Evolutionary conservation across 1,284 basidiomycete species (phyloP).

Genomic region (Heimioporus retisporus): DNA sequence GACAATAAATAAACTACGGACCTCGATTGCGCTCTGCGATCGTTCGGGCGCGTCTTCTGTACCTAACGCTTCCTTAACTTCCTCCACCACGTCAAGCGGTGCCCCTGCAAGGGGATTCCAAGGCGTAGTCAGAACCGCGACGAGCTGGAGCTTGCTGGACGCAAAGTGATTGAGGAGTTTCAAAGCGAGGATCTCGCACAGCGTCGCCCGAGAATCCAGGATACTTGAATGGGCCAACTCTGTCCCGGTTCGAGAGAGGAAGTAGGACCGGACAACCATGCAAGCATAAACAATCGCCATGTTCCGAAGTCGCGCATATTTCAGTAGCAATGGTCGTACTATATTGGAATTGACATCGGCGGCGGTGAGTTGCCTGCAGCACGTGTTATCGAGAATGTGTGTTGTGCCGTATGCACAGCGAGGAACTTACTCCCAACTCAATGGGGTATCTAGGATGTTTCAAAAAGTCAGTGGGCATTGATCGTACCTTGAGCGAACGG

Average conservation of each 20-base stretch:
- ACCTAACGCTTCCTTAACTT: slow-evolving; percentile 67
- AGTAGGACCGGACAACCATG: slow-evolving; percentile 73
- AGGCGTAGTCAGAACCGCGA: slow-evolving; percentile 78
- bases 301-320: slow-evolving; percentile 81
- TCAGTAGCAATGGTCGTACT: slow-evolving; percentile 82
- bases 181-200: slow-evolving; percentile 89
- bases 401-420: background rate
- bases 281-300: slow-evolving; percentile 80
- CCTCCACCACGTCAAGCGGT: slow-evolving; percentile 69
- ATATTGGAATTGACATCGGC: slow-evolving; percentile 89
- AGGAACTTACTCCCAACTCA: slow-evolving; percentile 83
- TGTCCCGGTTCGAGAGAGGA: slow-evolving; percentile 47
- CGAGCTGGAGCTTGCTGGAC: slow-evolving; percentile 76
- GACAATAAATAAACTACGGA: slow-evolving; percentile 44
- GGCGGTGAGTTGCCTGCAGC: slow-evolving; percentile 75
- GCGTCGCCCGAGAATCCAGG: slow-evolving; percentile 74
- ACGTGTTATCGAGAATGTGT: slow-evolving; percentile 4
- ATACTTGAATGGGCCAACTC: slow-evolving; percentile 84
- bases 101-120: slow-evolving; percentile 90
- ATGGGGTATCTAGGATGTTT: slow-evolving; percentile 67
- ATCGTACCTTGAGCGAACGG: background rate
- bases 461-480: slow-evolving; percentile 21
- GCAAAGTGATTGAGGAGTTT: slow-evolving; percentile 85
- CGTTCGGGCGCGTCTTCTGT: slow-evolving; percentile 63
- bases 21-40: slow-evolving; percentile 85